These are phyloP conservation scores for Jatropha podagrica DNA, from an alignment of 441 rosid genomes.

Conservation along the genomic window DNA sequence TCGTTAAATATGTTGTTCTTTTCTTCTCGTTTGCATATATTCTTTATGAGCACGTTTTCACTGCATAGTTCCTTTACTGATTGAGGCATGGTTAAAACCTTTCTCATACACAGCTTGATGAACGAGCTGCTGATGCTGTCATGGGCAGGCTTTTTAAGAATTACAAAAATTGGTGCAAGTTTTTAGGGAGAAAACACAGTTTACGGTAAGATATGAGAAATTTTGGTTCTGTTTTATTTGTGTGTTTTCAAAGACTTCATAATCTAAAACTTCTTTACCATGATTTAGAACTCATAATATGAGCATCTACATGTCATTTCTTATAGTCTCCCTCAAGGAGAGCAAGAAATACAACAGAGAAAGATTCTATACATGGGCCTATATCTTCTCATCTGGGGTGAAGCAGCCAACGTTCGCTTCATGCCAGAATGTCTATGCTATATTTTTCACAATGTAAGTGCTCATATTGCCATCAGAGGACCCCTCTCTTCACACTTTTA, in stretches of 20 bases:
- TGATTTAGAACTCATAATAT: background rate
- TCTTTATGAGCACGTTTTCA: background rate
- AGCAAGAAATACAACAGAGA: conserved; percentile 90
- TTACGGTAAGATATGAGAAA: conserved; percentile 51
- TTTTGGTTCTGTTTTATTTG: background rate
- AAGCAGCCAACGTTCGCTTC: conserved; percentile 94
- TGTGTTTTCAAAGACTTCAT: conserved; percentile 8
- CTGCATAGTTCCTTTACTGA: background rate
- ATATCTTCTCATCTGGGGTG: conserved; percentile 97
- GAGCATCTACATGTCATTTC: conserved; percentile 20
- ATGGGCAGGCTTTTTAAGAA: conserved; percentile 88
- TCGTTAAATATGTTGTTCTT: background rate
- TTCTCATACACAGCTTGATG: conserved; percentile 70
- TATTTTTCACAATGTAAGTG: conserved; percentile 92
- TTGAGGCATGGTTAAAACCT: background rate
- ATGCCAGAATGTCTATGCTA: conserved; percentile 98
- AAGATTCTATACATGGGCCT: conserved; percentile 97
- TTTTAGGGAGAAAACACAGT: conserved; percentile 92
- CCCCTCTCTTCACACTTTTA: background rate
- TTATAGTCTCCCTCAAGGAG: conserved; percentile 83
- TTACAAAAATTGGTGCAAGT: conserved; percentile 95
- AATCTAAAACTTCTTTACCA: background rate
- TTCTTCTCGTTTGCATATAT: background rate
- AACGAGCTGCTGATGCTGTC: conserved; percentile 86
- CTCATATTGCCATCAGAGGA: background rate